Evolutionary conservation across 768 basidiomycete species (phyloP).

Genomic region (Suillus ampliporus): DNA sequence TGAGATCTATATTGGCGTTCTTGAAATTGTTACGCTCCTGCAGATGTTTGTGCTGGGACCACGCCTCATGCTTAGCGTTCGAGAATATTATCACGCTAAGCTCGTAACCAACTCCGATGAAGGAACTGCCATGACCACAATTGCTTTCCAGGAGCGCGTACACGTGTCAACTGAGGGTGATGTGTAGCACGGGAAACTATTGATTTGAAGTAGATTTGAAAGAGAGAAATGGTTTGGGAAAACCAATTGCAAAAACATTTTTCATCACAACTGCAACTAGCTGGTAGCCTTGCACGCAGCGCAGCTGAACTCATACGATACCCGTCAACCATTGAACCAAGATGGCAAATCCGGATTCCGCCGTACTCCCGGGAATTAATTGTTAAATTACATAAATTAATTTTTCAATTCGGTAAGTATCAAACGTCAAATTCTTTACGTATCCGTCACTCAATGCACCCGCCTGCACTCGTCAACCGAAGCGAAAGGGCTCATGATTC

Average conservation of each 20-base stretch:
- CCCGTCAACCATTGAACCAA: no score
- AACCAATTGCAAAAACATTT: neutral
- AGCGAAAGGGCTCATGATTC: constrained; percentile 42
- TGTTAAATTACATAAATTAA: no score
- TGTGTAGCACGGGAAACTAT: neutral
- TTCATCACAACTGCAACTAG: neutral
- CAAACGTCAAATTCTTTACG: neutral
- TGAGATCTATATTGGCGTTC: neutral
- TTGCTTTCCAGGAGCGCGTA: constrained; percentile 3
- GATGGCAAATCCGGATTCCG: no score
- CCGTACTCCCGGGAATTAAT: neutral
- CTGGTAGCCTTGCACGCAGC: neutral
- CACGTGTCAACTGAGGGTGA: no score
- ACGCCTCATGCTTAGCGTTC: constrained; percentile 3
- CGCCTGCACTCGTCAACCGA: neutral
- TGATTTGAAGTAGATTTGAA: neutral
- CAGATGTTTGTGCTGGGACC: constrained; percentile 7
- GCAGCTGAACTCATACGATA: neutral
- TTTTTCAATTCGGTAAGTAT: no score
- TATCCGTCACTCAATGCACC: constrained; percentile 3
- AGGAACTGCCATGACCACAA: neutral
- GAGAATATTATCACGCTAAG: neutral
- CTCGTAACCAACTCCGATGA: neutral
- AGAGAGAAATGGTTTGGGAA: neutral
- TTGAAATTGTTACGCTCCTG: neutral